phyloP scores from a whole-genome alignment of 768 basidiomycete genomes.

The Suillus bovinus region DNA sequence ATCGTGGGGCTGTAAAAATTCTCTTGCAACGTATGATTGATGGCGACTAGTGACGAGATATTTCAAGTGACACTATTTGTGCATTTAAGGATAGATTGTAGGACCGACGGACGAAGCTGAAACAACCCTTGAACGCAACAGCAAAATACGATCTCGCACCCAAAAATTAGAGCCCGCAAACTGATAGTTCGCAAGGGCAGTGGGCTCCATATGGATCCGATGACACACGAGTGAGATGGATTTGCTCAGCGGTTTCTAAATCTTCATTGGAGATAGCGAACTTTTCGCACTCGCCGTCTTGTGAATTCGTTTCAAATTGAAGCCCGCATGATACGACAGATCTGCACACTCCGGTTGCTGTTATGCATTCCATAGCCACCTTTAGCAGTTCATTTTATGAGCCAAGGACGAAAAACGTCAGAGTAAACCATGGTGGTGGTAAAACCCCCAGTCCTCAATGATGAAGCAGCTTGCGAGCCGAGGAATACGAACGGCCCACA shows the following conservation, averaged over 20 bases:
- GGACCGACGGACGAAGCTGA: background rate
- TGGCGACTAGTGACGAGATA: background rate
- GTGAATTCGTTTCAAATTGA: background rate
- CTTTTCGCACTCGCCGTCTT: background rate
- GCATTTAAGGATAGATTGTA: background rate
- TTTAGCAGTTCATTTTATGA: background rate
- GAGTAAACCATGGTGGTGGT: background rate
- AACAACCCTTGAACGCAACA: background rate
- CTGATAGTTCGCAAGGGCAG: background rate
- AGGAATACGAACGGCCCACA: background rate
- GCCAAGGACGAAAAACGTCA: too few relatives aligned
- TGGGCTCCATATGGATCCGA: background rate
- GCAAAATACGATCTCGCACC: background rate
- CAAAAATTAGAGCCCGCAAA: background rate
- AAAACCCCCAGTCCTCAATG: background rate
- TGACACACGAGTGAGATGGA: background rate
- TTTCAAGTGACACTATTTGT: background rate
- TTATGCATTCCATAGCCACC: background rate
- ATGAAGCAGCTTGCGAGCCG: background rate
- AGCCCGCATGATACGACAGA: background rate
- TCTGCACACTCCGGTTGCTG: background rate
- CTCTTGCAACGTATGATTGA: constrained; percentile 1
- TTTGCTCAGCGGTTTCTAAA: background rate
- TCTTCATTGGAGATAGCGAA: background rate
- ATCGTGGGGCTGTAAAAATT: background rate